Evolutionary conservation across 495 filamentous ascomycete species (phyloP), one percentile per base, ranked within the genome.

Genomic region (Ramalina intermedia): DNA sequence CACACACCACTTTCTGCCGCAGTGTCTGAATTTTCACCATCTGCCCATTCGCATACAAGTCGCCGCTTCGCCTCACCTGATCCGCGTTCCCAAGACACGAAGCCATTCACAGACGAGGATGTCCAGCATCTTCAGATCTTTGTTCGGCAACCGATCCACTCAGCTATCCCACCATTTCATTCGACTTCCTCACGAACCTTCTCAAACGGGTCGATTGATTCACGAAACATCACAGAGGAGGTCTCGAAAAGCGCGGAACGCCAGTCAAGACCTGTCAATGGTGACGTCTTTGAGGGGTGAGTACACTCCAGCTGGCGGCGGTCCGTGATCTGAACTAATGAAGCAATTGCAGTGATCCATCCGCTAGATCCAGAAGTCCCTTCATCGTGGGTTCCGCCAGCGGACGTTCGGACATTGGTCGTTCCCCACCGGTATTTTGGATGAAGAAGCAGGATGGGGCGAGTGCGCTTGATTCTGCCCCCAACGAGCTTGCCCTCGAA

Each of bases 1-100:
- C 73, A 75, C 47, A 76, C 79, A 2, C 70, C 75, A 38, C 70
- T 91, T 24, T 88, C 84, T 20, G 82, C 85, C 7, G 69, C 75
- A 16, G 85, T 85, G 6, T 81, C 84, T 1, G 85, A 88, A 50
- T 91, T 86, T 58, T 72, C 81, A 18, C 85, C 85, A 46, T 72
- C 69, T 27, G 60, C 66, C 47, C 59, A 41, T 61, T 64, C 37
- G 38, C 24, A 40, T 33, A 35, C 43, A 5, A n/a, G 38, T 39
- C 52, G 40, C 21, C 49, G n/a, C 35, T 49, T 52, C 38, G 41
- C 49, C 5, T 43, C 53, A 8, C 27, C 51, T 17, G 58, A 58
- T 29, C 26, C 49, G 24, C 44, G 42, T 37, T 45, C 47, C 16
- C 55, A 49, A 49, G 50, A 51, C 20, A 48, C 51, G 33, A 67